These are phyloP conservation scores for Glycyrrhiza uralensis DNA, from an alignment of 306 rosid species.

Conservation along the genomic window DNA sequence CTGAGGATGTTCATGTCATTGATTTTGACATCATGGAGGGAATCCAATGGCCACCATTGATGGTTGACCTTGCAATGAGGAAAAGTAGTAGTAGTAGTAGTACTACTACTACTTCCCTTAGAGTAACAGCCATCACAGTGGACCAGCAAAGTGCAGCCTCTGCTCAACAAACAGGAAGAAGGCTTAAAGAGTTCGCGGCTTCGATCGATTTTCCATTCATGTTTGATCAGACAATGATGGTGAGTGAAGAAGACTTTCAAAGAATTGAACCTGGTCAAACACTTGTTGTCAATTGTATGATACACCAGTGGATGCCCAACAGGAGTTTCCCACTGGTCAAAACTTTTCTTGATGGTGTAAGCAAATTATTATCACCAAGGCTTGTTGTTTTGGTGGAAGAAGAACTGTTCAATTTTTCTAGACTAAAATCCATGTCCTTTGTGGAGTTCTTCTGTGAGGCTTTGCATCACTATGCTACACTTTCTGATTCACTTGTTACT, in stretches of 20 bases:
- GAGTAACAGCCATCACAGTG: slow-evolving; percentile 49
- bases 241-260: slow-evolving; percentile 37
- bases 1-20: slow-evolving; percentile 46
- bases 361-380: slow-evolving; percentile 50
- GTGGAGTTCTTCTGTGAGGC: slow-evolving; percentile 75
- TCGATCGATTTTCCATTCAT: slow-evolving; percentile 46
- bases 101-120: slow-evolving; percentile 22
- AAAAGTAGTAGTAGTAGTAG: too few species aligned
- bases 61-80: slow-evolving; percentile 58
- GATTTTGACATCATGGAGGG: slow-evolving; percentile 79
- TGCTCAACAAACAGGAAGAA: slow-evolving; percentile 53
- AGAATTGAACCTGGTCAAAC: slow-evolving; percentile 34
- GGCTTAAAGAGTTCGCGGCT: slow-evolving; percentile 56
- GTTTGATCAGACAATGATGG: slow-evolving; percentile 42
- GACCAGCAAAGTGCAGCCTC: slow-evolving; percentile 28
- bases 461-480: slow-evolving; percentile 57
- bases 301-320: slow-evolving; percentile 49
- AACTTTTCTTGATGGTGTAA: slow-evolving; percentile 39
- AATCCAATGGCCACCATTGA: slow-evolving; percentile 67
- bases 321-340: slow-evolving; percentile 38
- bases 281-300: slow-evolving; percentile 51
- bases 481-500: slow-evolving; percentile 48
- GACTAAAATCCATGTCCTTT: slow-evolving; percentile 50
- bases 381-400: slow-evolving; percentile 60
- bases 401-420: slow-evolving; percentile 52